Conservation (phyloP, 768 basidiomycete species). For the Dioszegia crocea region DNA sequence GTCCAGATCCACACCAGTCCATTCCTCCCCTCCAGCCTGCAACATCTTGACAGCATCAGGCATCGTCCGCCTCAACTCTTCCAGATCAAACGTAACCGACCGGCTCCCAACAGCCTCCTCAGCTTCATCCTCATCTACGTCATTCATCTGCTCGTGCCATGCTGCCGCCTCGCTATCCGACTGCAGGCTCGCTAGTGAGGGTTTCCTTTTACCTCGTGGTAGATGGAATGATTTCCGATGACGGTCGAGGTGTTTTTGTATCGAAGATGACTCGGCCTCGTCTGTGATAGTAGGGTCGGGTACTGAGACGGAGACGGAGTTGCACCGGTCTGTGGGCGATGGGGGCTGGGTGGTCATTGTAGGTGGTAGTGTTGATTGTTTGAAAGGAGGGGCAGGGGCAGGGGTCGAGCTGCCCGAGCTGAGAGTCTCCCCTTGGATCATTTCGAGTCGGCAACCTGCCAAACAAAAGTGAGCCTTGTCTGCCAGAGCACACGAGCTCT, state of each 20-base stretch:
- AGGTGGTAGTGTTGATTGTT: no score
- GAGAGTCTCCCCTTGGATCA: background rate
- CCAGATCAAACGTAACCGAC: slow-evolving; percentile 15
- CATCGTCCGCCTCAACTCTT: slow-evolving; percentile 11
- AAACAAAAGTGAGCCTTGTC: background rate
- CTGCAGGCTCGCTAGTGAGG: background rate
- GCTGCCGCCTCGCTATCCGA: slow-evolving; percentile 6
- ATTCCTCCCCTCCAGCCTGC: slow-evolving; percentile 6
- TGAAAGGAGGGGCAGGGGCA: no score
- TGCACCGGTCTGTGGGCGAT: background rate
- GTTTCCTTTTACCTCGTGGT: background rate
- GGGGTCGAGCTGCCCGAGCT: background rate
- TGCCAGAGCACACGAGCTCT: background rate
- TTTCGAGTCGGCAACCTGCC: background rate
- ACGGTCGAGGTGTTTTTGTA: background rate
- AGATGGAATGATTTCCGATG: background rate
- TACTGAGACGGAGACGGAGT: background rate
- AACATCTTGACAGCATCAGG: slow-evolving; percentile 14
- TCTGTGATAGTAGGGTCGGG: background rate
- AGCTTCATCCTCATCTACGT: slow-evolving; percentile 16
- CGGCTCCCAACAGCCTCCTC: background rate
- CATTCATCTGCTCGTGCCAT: slow-evolving; percentile 10
- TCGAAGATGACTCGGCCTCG: background rate
- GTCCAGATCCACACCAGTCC: slow-evolving; percentile 11
- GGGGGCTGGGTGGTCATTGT: no score